A percentile compares a stretch with the other conserved stretches of the same genome.
phyloP scores from a whole-genome alignment of 1,284 basidiomycete species.

The Taiwanofungus camphoratus region DNA sequence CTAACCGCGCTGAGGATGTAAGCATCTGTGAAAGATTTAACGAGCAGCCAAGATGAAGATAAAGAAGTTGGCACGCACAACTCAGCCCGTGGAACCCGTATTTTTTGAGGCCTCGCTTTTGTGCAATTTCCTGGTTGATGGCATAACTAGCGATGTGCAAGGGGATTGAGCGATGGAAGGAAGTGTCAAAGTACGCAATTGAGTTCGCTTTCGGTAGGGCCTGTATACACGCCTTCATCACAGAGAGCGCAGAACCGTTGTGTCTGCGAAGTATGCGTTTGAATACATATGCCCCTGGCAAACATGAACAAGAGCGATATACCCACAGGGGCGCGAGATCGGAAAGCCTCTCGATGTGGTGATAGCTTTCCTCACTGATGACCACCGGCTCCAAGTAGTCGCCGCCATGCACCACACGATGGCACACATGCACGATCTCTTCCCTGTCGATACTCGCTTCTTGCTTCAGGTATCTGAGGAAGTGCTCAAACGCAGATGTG shows the following conservation, averaged over 20 bases:
- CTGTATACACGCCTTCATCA: slow-evolving; percentile 57
- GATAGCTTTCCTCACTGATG: slow-evolving; percentile 56
- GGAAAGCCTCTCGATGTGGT: slow-evolving; percentile 69
- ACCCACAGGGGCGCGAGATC: slow-evolving; percentile 78
- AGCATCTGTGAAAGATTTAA: slow-evolving; percentile 38
- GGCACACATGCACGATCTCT: slow-evolving; percentile 52
- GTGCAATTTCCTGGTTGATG: slow-evolving; percentile 58
- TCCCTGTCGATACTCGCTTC: slow-evolving; percentile 39
- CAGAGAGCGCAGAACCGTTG: slow-evolving; percentile 55
- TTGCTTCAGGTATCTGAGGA: slow-evolving; percentile 44
- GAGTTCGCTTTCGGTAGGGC: slow-evolving; percentile 58
- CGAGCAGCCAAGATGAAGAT: background rate
- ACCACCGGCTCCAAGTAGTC: slow-evolving; percentile 62
- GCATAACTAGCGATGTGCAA: slow-evolving; percentile 72
- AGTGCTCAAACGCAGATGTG: slow-evolving; percentile 57
- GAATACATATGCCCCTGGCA: background rate
- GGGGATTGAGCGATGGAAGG: slow-evolving; percentile 78
- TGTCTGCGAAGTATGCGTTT: slow-evolving; percentile 34
- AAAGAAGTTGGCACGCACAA: slow-evolving; percentile 35
- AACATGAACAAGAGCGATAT: background rate
- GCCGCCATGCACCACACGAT: slow-evolving; percentile 82
- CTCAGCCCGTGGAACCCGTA: slow-evolving; percentile 87
- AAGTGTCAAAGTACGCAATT: slow-evolving; percentile 78
- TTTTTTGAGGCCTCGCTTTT: slow-evolving; percentile 66
- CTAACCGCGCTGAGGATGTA: slow-evolving; percentile 62